Base-by-base conservation (phyloP, 768 basidiomycete genomes). In the Tylopilus balloui region DNA sequence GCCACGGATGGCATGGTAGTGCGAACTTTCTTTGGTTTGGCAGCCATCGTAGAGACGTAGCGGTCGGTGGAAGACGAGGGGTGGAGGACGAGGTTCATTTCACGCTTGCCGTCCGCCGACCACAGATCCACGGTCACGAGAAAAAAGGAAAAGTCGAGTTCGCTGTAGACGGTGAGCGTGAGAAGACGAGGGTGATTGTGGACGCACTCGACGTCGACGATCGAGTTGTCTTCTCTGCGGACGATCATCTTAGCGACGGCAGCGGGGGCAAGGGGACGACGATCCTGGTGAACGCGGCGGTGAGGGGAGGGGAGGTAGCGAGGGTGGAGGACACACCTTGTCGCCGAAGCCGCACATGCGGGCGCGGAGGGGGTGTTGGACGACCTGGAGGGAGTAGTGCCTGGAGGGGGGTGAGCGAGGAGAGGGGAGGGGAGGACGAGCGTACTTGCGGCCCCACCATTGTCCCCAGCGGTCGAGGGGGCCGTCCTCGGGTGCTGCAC, bases 331-430 rank as follows among this genome's bases (percentile, higher is more conserved):
- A 62, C 75, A 51, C 57, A 92, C 92, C 76, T 94, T 95, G 75
- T 96, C 92, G 38, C 93, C 93, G 67, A 95, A 94, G 11, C 94
- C 94, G 66, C 93, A 95, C 85, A 94, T 94, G 55, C 93, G 81
- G 1, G 93, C 94, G 36, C 93, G 81, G 40, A 89, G 68, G 34
- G 94, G 93, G 58, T 94, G 81, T 65, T 96, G 94, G 3, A 89
- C 78, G 59, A 94, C 80, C 56, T 90, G 84, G 35, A 95, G 77
- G 13, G 84, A 81, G 68, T 94, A 94, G 64, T 86, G 75, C 63
- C 90, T 92, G 59, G 3, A 1, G 24, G 45, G 0, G 48, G 12
- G 55, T 46, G 32, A 59, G 32, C n/a, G n/a, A 34, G 34, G 10
- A 10, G 11, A 12, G 37, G 27, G 3, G 39, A 19, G 31, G 35